A percentile compares a stretch with the other conserved stretches of the same genome.
Evolutionary conservation across 2,329 filamentous ascomycete genomes (phyloP).

Genomic region (Ilyonectria sp.): DNA sequence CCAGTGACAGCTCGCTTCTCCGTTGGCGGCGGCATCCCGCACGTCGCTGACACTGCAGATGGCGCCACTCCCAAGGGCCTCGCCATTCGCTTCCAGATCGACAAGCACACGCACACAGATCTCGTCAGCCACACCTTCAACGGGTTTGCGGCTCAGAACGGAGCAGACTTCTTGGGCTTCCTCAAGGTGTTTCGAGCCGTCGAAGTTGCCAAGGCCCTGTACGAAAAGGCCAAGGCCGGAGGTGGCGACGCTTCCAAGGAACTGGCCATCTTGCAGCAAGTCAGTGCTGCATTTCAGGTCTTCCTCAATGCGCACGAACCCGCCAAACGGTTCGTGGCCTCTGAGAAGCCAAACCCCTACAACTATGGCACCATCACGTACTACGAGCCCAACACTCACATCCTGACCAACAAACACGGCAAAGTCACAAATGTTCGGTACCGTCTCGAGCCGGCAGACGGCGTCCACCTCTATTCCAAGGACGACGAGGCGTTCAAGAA

Average conservation of each 20-base stretch:
- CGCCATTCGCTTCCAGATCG: conserved; percentile 32
- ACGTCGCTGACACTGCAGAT: conserved; percentile 20
- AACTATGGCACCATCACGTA: conserved; percentile 36
- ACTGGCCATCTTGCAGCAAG: conserved; percentile 9
- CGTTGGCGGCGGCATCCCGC: conserved; percentile 29
- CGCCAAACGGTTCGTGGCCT: conserved; percentile 19
- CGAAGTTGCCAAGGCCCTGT: not conserved
- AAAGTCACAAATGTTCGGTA: conserved; percentile 28
- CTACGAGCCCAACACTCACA: conserved; percentile 34
- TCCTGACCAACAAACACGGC: conserved; percentile 28
- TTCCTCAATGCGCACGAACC: conserved; percentile 15
- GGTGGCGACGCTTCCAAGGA: conserved; percentile 23
- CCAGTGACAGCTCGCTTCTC: conserved; percentile 33
- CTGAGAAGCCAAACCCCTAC: conserved; percentile 31
- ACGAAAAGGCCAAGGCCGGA: conserved; percentile 9
- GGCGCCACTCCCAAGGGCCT: conserved; percentile 34
- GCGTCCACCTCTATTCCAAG: conserved; percentile 27
- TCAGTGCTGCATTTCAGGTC: not conserved
- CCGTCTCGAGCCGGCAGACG: conserved; percentile 20
- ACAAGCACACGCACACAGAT: conserved; percentile 31
- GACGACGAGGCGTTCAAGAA: conserved; percentile 6
- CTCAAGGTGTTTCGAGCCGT: conserved; percentile 24
- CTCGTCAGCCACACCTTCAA: conserved; percentile 32
- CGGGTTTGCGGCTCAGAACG: conserved; percentile 22
- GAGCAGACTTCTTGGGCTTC: conserved; percentile 28